Conservation (phyloP, 2,329 filamentous ascomycete genomes). For the Sclerotiophoma versabilis region DNA sequence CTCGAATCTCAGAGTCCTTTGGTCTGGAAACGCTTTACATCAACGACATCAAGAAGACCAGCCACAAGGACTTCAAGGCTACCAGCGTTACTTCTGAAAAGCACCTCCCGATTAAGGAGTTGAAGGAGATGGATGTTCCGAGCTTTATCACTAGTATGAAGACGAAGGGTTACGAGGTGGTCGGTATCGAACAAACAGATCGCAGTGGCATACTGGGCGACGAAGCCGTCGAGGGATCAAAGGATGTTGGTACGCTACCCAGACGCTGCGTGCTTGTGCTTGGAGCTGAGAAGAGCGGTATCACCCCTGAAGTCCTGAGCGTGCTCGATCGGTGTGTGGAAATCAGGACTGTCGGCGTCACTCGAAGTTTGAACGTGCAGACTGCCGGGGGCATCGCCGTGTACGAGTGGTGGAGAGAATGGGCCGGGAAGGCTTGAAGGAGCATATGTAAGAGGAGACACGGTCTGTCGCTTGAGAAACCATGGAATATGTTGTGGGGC, state of each 20-base stretch:
- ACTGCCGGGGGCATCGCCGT: slow-evolving; percentile 60
- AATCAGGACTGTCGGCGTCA: slow-evolving; percentile 60
- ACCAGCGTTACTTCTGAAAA: slow-evolving; percentile 59
- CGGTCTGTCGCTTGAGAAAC: background rate
- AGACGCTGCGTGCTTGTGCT: slow-evolving; percentile 55
- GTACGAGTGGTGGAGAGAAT: slow-evolving; percentile 60
- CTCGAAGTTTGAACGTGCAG: slow-evolving; percentile 63
- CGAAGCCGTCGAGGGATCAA: slow-evolving; percentile 16
- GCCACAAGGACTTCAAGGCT: slow-evolving; percentile 58
- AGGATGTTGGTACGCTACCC: slow-evolving; percentile 40
- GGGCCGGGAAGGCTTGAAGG: slow-evolving; percentile 27
- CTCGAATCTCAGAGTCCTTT: slow-evolving; percentile 60
- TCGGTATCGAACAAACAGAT: slow-evolving; percentile 64
- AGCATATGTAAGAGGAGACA: no score
- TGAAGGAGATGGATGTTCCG: slow-evolving; percentile 41
- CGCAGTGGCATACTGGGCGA: slow-evolving; percentile 55
- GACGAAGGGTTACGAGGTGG: slow-evolving; percentile 57
- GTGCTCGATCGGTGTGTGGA: slow-evolving; percentile 62
- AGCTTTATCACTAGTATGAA: slow-evolving; percentile 52
- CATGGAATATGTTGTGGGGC: background rate
- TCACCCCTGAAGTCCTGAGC: slow-evolving; percentile 56
- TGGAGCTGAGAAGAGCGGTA: slow-evolving; percentile 60
- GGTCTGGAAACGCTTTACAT: slow-evolving; percentile 57
- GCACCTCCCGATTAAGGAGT: slow-evolving; percentile 56
- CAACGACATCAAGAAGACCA: slow-evolving; percentile 49